These are phyloP conservation scores for Ailanthus altissimus DNA, from an alignment of 345 rosid genomes.

Conservation along the genomic window DNA sequence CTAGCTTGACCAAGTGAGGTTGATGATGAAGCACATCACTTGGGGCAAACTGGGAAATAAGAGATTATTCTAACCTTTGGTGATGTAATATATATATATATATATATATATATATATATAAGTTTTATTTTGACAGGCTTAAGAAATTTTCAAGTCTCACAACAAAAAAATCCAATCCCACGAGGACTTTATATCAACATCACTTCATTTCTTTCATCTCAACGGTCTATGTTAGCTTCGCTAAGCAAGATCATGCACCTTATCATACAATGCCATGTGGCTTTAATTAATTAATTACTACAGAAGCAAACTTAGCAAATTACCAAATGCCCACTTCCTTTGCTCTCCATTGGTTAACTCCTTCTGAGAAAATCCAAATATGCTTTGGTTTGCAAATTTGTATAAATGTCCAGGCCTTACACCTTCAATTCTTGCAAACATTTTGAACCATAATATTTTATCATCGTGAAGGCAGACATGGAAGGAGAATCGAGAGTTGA, in stretches of 20 bases:
- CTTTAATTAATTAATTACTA: conserved; percentile 9
- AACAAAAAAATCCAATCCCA: neutral
- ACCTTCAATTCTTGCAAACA: neutral
- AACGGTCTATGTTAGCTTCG: too few species aligned
- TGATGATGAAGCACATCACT: neutral
- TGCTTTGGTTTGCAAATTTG: conserved; percentile 15
- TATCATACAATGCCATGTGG: neutral
- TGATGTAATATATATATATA: neutral
- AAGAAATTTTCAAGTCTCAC: neutral
- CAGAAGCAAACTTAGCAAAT: neutral
- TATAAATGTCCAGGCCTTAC: neutral
- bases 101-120: neutral
- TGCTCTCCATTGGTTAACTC: conserved; percentile 19
- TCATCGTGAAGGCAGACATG: conserved; percentile 22
- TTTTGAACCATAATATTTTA: conserved; percentile 3
- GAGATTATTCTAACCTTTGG: neutral
- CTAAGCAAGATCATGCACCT: too few species aligned
- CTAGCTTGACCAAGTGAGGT: neutral
- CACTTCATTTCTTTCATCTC: neutral
- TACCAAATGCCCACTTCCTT: conserved; percentile 33
- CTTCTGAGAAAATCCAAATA: conserved; percentile 25
- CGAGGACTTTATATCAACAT: neutral
- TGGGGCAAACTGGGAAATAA: neutral
- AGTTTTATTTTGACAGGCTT: neutral
- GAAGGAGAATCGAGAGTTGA: conserved; percentile 5